phyloP scores from a whole-genome alignment of 352 stramenopile genomes.

The Globisporangium paroecandrum region DNA sequence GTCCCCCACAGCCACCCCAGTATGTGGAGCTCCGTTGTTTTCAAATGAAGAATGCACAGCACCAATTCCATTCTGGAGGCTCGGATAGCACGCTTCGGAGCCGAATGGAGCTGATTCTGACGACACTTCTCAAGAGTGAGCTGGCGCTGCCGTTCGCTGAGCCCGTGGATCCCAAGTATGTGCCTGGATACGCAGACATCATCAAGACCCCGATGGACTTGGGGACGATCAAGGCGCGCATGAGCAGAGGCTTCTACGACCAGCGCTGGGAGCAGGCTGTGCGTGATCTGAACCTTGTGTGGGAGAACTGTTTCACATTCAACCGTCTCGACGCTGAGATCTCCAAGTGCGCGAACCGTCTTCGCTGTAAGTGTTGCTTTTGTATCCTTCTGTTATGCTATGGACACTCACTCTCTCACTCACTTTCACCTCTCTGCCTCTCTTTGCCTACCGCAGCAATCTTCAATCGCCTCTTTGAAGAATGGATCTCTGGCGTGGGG shows the following conservation, averaged over 20 bases:
- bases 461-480: constrained; percentile 75
- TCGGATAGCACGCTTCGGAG: constrained; percentile 48
- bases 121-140: constrained; percentile 60
- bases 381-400: background rate
- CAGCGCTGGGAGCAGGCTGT: constrained; percentile 48
- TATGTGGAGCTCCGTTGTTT: constrained; percentile 59
- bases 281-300: constrained; percentile 74
- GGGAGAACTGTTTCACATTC: constrained; percentile 85
- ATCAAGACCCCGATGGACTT: constrained; percentile 91
- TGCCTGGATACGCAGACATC: constrained; percentile 67
- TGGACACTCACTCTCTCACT: too few relatives aligned
- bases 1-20: constrained; percentile 19
- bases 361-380: constrained; percentile 58
- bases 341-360: constrained; percentile 68
- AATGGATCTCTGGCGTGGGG: constrained; percentile 59
- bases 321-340: constrained; percentile 80
- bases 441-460: constrained; percentile 39
- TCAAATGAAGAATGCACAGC: constrained; percentile 30
- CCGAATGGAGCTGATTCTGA: constrained; percentile 62
- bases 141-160: constrained; percentile 61
- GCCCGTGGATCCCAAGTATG: constrained; percentile 62
- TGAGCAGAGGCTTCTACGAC: constrained; percentile 65
- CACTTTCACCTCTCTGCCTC: background rate
- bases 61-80: constrained; percentile 25
- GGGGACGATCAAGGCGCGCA: constrained; percentile 79